Conservation (phyloP, 23 red algal species). For the Gracilariopsis chorda region DNA sequence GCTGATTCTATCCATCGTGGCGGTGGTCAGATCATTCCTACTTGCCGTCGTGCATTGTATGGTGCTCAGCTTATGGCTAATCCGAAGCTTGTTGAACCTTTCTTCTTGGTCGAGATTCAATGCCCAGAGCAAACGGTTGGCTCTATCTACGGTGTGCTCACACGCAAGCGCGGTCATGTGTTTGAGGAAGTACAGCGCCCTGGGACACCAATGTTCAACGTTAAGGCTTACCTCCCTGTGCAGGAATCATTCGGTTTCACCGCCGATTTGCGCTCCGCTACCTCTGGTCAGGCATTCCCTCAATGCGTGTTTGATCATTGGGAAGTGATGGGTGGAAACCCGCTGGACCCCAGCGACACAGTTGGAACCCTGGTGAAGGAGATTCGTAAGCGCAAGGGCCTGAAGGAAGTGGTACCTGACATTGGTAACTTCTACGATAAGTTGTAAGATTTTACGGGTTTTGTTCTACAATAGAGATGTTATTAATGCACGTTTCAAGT, state of each 20-base stretch:
- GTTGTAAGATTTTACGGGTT: constrained; percentile 74
- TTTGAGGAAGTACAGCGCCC: constrained; percentile 96
- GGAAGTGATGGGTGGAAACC: constrained; percentile 80
- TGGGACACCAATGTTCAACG: constrained; percentile 96
- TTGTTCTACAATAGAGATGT: too few relatives aligned
- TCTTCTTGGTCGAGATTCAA: constrained; percentile 96
- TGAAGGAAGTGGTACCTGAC: constrained; percentile 89
- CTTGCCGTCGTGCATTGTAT: constrained; percentile 83
- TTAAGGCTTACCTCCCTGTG: constrained; percentile 98
- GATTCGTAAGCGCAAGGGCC: constrained; percentile 90
- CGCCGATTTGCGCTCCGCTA: constrained; percentile 92
- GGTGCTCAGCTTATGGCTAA: constrained; percentile 90
- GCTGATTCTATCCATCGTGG: constrained; percentile 99
- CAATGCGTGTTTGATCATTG: constrained; percentile 99
- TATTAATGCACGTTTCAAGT: too few relatives aligned
- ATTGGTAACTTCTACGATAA: constrained; percentile 97
- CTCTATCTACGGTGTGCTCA: constrained; percentile 96
- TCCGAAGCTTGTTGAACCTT: constrained; percentile 89
- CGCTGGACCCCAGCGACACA: constrained; percentile 74
- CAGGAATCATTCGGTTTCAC: constrained; percentile 99
- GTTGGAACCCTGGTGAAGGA: constrained; percentile 71
- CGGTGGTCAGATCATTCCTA: constrained; percentile 99
- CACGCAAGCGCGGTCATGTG: constrained; percentile 95
- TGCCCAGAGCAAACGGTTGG: constrained; percentile 90
- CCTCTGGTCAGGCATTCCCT: constrained; percentile 96